These are phyloP conservation scores for Plantago rigida DNA, from an alignment of 305 asterid genomes.

Conservation along the genomic window DNA sequence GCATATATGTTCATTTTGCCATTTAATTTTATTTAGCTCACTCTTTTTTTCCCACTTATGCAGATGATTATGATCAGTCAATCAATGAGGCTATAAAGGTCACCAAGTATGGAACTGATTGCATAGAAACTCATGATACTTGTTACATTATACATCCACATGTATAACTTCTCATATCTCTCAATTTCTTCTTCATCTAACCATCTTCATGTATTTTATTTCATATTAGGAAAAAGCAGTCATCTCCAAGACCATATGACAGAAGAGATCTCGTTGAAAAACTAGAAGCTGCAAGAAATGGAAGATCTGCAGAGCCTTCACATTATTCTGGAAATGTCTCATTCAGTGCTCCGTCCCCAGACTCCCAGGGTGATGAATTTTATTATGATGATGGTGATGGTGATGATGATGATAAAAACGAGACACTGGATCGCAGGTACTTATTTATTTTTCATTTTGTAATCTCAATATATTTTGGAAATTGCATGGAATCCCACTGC, in stretches of 20 bases:
- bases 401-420: constrained; percentile 36
- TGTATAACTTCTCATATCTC: not conserved
- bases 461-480: not conserved
- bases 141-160: not conserved
- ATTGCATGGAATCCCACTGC: no score
- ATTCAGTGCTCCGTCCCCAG: constrained; percentile 49
- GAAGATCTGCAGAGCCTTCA: constrained; percentile 58
- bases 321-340: constrained; percentile 38
- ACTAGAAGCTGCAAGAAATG: constrained; percentile 53
- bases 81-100: constrained; percentile 80
- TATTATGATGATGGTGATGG: constrained; percentile 29
- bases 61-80: constrained; percentile 89
- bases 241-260: constrained; percentile 50
- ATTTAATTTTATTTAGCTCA: not conserved
- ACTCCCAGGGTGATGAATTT: constrained; percentile 49
- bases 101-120: constrained; percentile 57
- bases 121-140: constrained; percentile 12
- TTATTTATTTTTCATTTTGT: not conserved
- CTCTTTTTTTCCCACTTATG: constrained; percentile 6
- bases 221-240: constrained; percentile 49
- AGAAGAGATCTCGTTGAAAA: constrained; percentile 44
- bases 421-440: constrained; percentile 66
- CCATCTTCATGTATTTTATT: constrained; percentile 20
- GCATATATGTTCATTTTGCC: no score
- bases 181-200: constrained; percentile 1